Base-by-base conservation (phyloP, 2,329 filamentous ascomycete species). In the Blastomyces gilchristii region DNA sequence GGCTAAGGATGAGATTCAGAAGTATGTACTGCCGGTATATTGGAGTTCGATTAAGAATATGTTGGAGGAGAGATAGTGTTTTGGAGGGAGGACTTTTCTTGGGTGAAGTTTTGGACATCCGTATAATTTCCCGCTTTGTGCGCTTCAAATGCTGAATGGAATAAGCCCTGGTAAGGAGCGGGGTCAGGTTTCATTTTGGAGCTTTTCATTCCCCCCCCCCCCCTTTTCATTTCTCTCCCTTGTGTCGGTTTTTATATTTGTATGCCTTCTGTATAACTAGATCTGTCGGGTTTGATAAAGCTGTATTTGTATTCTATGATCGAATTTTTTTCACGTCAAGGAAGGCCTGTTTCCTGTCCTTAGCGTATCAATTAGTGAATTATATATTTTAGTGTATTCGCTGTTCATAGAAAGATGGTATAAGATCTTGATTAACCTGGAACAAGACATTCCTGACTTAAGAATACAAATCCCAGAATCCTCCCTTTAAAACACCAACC, bases 1-100 rank as follows among this genome's bases (percentile, higher is more conserved):
- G 71, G 88, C 90, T 31, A 92, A 88, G 76, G 90, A 96, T 66
- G 94, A 99, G 82, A 82, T 97, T 63, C 75, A 87, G 74, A 79
- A 85, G 69, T 80, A 82, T 67, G 82, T 97, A 54, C 77, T 82
- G 37, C 75, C 77, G 3, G 80, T 83, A 63, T 96, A 96, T 78
- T 96, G 85, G 80, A 82, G 79, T 66, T 82, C 83, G 63, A 83
- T 97, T 67, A 85, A 84, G 77, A 90, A 93, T 74, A 94, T 96
- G 87, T 82, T 97, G 77, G 83, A 86, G 28, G 86, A 90, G 69
- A 83, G 90, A 79, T 96, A 82, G 67, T 68, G 28, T 14, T 34
- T 11, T 22, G 58, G n/a, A 37, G 6, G 41, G 58, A 34, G 4
- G 25, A 12, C 18, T 37, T 31, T 28, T 14, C 8, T 8, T 59